A percentile compares a stretch with the other conserved stretches of the same genome.
These are phyloP conservation scores for Sonneratia caseolaris DNA, from an alignment of 345 rosid genomes.

Conservation along the genomic window DNA sequence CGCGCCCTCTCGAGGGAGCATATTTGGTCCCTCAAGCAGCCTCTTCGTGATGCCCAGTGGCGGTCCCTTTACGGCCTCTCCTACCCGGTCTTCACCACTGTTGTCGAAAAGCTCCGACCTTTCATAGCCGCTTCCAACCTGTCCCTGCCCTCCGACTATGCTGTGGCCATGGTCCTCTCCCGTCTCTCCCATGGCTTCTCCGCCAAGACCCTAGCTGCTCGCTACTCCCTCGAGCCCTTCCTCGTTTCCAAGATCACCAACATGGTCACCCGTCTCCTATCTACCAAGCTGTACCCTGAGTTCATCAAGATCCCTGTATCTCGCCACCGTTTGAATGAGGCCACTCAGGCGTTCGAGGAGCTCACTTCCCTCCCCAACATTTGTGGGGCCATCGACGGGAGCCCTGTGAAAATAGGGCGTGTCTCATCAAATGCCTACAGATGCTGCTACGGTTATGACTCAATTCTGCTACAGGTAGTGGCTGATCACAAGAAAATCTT, in stretches of 20 bases:
- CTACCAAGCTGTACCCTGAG: slow-evolving; percentile 87
- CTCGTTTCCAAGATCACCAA: slow-evolving; percentile 87
- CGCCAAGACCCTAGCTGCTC: slow-evolving; percentile 56
- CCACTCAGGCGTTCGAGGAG: slow-evolving; percentile 86
- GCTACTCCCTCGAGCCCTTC: slow-evolving; percentile 79
- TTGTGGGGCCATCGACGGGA: slow-evolving; percentile 85
- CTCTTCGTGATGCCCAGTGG: slow-evolving; percentile 88
- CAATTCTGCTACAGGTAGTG: slow-evolving; percentile 79
- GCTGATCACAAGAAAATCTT: slow-evolving; percentile 89
- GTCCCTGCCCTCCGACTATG: slow-evolving; percentile 91
- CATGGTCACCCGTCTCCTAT: slow-evolving; percentile 83
- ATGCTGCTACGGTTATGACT: slow-evolving; percentile 60
- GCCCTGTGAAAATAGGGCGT: slow-evolving; percentile 56
- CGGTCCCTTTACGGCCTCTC: slow-evolving; percentile 79
- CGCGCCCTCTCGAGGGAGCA: slow-evolving; percentile 85
- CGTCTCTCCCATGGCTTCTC: slow-evolving; percentile 77
- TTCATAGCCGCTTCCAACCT: slow-evolving; percentile 78
- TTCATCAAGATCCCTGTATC: slow-evolving; percentile 83
- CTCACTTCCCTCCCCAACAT: slow-evolving; percentile 82
- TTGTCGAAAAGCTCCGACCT: slow-evolving; percentile 84
- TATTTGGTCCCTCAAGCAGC: slow-evolving; percentile 75
- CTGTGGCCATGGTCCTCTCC: slow-evolving; percentile 90
- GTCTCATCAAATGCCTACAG: slow-evolving; percentile 33
- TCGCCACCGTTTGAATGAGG: slow-evolving; percentile 71
- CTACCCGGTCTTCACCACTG: slow-evolving; percentile 78